Conservation (phyloP, 768 basidiomycete species). For the Xerocomellus intermedius region DNA sequence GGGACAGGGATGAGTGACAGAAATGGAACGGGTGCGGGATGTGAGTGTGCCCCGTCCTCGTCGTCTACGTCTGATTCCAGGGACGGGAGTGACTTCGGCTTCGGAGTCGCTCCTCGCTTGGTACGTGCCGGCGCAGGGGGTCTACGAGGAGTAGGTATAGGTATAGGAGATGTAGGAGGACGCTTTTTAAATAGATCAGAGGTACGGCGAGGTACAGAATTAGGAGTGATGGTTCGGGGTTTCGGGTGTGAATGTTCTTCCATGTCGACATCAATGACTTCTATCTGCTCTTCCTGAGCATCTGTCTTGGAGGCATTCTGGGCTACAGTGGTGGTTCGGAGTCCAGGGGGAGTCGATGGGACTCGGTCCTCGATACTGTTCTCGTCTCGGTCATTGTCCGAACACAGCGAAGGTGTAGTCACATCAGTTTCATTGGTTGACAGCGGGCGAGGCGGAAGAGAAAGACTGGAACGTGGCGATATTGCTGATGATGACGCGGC, state of each 20-base stretch:
- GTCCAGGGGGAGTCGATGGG: conserved; percentile 50
- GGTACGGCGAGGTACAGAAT: conserved; percentile 14
- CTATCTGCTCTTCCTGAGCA: conserved; percentile 15
- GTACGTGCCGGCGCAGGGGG: conserved; percentile 58
- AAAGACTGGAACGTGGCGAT: conserved; percentile 27
- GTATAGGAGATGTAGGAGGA: conserved; percentile 64
- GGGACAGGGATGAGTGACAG: conserved; percentile 26
- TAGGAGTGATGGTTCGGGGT: conserved; percentile 6
- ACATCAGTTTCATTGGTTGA: conserved; percentile 39
- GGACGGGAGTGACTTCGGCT: conserved; percentile 16
- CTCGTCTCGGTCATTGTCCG: conserved; percentile 63
- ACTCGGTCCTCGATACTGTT: conserved; percentile 46
- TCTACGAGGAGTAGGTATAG: conserved; percentile 48
- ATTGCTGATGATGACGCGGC: conserved; percentile 18
- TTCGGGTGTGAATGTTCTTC: conserved; percentile 17
- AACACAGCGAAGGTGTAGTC: conserved; percentile 70
- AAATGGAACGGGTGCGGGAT: conserved; percentile 13
- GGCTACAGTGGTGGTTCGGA: conserved; percentile 21
- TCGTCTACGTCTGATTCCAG: conserved; percentile 27
- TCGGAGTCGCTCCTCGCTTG: conserved; percentile 34
- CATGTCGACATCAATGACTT: conserved; percentile 42
- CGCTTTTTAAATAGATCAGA: conserved; percentile 55
- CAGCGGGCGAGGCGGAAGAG: conserved; percentile 21
- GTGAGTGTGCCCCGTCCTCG: conserved; percentile 17
- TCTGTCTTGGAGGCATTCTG: neutral